A percentile compares a stretch with the other conserved stretches of the same genome.
Evolutionary conservation across 192 early-diverging fungal genomes (phyloP).

Genomic region (Geosiphon pyriformis): DNA sequence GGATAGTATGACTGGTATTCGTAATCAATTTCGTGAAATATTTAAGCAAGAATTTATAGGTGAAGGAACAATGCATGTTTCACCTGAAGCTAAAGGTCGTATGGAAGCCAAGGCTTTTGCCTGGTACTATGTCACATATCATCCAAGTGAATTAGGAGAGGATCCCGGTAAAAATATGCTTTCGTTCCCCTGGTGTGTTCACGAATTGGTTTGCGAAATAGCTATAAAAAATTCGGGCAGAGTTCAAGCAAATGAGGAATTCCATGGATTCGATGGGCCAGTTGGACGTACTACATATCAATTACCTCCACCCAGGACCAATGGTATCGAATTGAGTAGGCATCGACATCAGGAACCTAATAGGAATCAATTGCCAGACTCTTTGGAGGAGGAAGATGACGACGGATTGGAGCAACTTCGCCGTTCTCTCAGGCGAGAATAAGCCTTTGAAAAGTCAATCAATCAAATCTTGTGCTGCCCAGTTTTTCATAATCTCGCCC

Average conservation of each 20-base stretch:
- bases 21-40: slow-evolving; percentile 33
- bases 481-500: no score
- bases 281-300: no score
- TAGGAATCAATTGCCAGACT: no score
- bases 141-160: slow-evolving; percentile 31
- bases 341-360: no score
- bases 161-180: slow-evolving; percentile 29
- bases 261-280: no score
- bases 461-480: not conserved
- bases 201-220: slow-evolving; percentile 40
- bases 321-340: no score
- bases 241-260: not conserved
- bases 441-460: not conserved
- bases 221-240: slow-evolving; percentile 24
- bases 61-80: slow-evolving; percentile 24
- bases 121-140: slow-evolving; percentile 72
- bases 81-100: slow-evolving; percentile 5
- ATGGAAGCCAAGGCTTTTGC: slow-evolving; percentile 52
- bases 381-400: not conserved
- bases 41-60: slow-evolving; percentile 44
- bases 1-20: slow-evolving; percentile 31
- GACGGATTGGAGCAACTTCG: not conserved
- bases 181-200: slow-evolving; percentile 48
- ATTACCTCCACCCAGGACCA: no score
- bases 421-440: not conserved